phyloP scores from a whole-genome alignment of 2,329 filamentous ascomycete genomes.

The Aspergillus alliaceus region DNA sequence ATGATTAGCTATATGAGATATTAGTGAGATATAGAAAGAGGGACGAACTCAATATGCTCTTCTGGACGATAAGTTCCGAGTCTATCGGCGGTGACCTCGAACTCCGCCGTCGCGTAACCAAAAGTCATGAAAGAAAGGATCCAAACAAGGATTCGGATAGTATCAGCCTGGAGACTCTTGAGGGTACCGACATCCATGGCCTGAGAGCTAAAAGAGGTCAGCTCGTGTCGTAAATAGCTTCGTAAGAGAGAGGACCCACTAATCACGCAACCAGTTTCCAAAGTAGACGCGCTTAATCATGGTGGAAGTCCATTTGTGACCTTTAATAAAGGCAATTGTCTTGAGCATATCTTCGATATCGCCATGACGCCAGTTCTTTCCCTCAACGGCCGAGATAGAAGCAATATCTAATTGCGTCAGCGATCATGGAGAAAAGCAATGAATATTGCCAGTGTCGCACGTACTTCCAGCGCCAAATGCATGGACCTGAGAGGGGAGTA shows the following conservation, averaged over 20 bases:
- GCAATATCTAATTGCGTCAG: conserved; percentile 41
- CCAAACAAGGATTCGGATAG: conserved; percentile 78
- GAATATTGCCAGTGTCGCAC: conserved; percentile 13
- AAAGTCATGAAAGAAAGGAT: conserved; percentile 78
- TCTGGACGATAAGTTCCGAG: conserved; percentile 80
- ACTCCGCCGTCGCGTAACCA: conserved; percentile 82
- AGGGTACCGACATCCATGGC: conserved; percentile 78
- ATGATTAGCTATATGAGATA: background rate
- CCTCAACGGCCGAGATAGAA: conserved; percentile 52
- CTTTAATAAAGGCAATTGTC: conserved; percentile 72
- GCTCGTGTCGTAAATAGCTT: background rate
- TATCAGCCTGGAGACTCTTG: conserved; percentile 75
- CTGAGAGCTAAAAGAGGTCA: conserved; percentile 55
- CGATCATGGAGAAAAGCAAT: background rate
- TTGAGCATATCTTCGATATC: conserved; percentile 83
- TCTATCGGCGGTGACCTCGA: conserved; percentile 78
- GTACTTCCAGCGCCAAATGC: conserved; percentile 49
- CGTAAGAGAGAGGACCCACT: conserved; percentile 41
- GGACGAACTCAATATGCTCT: conserved; percentile 50
- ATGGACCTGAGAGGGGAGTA: conserved; percentile 40
- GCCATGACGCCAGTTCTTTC: conserved; percentile 55
- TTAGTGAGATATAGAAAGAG: background rate
- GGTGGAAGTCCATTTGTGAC: conserved; percentile 82
- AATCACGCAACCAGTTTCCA: conserved; percentile 84
- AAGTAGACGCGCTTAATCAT: conserved; percentile 78